A percentile compares a stretch with the other conserved stretches of the same genome.
phyloP scores from a whole-genome alignment of 192 early-diverging fungal genomes.

The Phycomyces blakesleeanus region DNA sequence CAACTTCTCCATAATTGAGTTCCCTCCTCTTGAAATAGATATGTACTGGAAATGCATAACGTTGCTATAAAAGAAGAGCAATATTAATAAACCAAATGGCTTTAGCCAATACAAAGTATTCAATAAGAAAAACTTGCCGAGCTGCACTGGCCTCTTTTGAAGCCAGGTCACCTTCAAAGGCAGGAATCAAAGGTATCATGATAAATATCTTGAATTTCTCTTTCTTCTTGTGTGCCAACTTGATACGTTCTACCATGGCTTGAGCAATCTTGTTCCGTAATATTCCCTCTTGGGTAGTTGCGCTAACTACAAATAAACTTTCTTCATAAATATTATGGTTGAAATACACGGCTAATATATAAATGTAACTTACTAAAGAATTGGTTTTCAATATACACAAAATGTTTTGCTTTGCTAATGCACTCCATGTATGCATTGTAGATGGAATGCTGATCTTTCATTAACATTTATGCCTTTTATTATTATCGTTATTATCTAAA shows the following conservation, averaged over 20 bases:
- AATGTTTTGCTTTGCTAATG: slow-evolving; percentile 74
- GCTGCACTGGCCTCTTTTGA: slow-evolving; percentile 67
- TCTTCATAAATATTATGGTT: neutral
- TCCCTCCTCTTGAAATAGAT: slow-evolving; percentile 69
- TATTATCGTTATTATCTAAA: too few relatives aligned
- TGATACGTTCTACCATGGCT: slow-evolving; percentile 71
- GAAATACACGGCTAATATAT: neutral
- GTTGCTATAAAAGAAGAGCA: slow-evolving; percentile 31
- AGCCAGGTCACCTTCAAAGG: slow-evolving; percentile 78
- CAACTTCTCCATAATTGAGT: slow-evolving; percentile 60
- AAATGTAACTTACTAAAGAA: slow-evolving; percentile 69
- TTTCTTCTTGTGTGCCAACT: slow-evolving; percentile 59
- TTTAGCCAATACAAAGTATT: neutral
- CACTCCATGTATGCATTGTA: slow-evolving; percentile 76
- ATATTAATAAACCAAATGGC: neutral
- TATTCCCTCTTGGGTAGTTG: slow-evolving; percentile 18
- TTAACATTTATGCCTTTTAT: too few relatives aligned
- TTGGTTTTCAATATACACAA: slow-evolving; percentile 95
- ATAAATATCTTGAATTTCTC: slow-evolving; percentile 76
- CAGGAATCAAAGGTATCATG: slow-evolving; percentile 79
- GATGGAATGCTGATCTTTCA: slow-evolving; percentile 53
- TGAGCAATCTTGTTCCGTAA: slow-evolving; percentile 37
- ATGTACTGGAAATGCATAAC: slow-evolving; percentile 82
- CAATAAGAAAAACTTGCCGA: slow-evolving; percentile 29
- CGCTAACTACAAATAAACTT: slow-evolving; percentile 8